These are phyloP conservation scores for Acanthamoeba castellanii DNA, from an alignment of 208 protist species.

Conservation along the genomic window DNA sequence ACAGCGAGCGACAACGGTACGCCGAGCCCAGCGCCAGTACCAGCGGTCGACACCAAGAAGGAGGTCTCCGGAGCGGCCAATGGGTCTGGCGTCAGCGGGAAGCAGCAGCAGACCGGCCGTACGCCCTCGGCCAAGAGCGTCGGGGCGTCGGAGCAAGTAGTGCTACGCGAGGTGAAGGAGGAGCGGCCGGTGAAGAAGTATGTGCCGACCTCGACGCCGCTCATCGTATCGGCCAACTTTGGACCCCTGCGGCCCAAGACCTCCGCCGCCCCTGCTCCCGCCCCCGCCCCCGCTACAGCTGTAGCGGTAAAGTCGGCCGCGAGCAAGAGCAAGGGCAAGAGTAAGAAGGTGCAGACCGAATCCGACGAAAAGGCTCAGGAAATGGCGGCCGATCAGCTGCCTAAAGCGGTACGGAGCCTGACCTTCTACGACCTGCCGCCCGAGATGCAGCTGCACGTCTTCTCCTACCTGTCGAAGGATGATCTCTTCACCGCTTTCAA, in stretches of 20 bases:
- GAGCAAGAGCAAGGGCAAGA: not conserved
- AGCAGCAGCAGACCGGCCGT: not conserved
- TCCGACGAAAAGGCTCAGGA: not conserved
- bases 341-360: not conserved
- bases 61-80: not conserved
- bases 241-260: not conserved
- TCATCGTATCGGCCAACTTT: slow-evolving; percentile 17
- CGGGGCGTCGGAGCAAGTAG: not conserved
- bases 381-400: not conserved
- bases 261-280: not conserved
- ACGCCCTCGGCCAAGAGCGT: too few relatives aligned
- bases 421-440: not conserved
- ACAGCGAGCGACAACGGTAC: not conserved
- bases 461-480: slow-evolving; percentile 11
- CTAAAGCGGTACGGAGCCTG: not conserved
- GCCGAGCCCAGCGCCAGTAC: not conserved
- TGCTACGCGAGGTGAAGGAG: not conserved
- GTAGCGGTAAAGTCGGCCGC: too few relatives aligned
- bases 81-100: not conserved
- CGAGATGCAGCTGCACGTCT: slow-evolving; percentile 34
- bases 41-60: not conserved
- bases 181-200: slow-evolving; percentile 1
- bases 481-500: slow-evolving; percentile 7
- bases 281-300: not conserved
- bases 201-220: not conserved